Evolutionary conservation across 148 eudicot genomes (phyloP).

Genomic region (Heliosperma pusillum): DNA sequence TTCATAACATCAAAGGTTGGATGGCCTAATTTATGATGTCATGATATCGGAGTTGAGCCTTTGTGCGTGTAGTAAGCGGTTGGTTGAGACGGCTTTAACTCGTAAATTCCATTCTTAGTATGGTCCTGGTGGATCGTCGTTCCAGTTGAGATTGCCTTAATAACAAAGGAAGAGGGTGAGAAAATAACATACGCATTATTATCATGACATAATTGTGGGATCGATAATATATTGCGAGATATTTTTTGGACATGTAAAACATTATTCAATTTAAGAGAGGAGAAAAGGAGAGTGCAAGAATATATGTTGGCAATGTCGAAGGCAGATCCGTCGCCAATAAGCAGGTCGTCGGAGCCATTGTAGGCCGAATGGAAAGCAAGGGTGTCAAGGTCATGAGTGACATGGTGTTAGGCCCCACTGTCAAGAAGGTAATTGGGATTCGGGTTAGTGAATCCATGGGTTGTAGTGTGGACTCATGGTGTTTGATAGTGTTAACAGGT

Average conservation of each 20-base stretch:
- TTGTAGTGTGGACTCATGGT: too few relatives aligned
- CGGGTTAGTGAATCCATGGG: too few relatives aligned
- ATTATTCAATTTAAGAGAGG: neutral
- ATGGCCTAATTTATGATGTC: too few relatives aligned
- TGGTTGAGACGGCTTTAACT: neutral
- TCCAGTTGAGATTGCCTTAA: neutral
- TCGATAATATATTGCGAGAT: neutral
- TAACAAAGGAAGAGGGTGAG: neutral
- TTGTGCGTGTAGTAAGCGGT: too few relatives aligned
- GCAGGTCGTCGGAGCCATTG: constrained; percentile 5
- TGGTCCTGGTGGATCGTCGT: neutral
- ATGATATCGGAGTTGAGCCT: too few relatives aligned
- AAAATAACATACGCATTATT: neutral
- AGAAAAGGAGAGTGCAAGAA: neutral
- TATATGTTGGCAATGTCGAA: neutral
- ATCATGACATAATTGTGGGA: neutral
- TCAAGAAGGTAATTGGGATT: neutral
- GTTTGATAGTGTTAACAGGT: too few relatives aligned
- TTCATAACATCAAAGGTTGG: too few relatives aligned
- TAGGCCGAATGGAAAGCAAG: constrained; percentile 3
- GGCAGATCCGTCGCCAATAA: too few relatives aligned
- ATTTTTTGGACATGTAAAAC: neutral
- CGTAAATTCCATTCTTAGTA: neutral
- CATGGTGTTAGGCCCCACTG: constrained; percentile 12
- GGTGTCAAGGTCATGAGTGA: constrained; percentile 2